Evolutionary conservation across 108 stramenopile species (phyloP), one percentile per base, ranked within the genome.

Genomic region (Nannochloropsis salina): DNA sequence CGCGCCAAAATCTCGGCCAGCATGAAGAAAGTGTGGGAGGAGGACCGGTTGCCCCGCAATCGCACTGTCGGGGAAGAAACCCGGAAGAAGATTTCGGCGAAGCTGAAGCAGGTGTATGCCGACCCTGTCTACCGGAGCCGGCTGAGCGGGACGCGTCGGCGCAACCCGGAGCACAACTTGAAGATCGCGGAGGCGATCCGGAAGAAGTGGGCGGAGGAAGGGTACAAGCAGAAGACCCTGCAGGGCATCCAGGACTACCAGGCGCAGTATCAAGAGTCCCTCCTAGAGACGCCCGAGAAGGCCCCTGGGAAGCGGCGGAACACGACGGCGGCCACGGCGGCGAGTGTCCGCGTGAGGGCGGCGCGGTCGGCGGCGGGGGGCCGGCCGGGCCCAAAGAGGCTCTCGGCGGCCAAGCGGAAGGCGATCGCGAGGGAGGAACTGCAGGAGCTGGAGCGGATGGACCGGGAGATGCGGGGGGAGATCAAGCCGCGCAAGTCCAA

Each of bases 21-120:
- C 12, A 74, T 87, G 83, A 87, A 87, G 83, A n/a, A 80, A 41
- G 40, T 44, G 79, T 87, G 87, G 87, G 18, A 87, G 18, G 87
- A 87, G 43, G 61, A 74, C 2, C 61, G 61, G 20, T 74, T n/a
- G 20, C n/a, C 61, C 20, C 61, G 61, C 61, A 74, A 74, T 74
- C 61, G 61, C 20, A 74, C 61, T 2, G n/a, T 74, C 61, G n/a
- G 20, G 20, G 20, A 15, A 4, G 61, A 74, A 15, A 74, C 61
- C 61, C 61, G 61, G 20, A 74, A 74, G 61, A 74, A 74, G n/a
- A 74, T 74, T n/a, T 74, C 61, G 20, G 61, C 15, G 15, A 74
- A 74, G n/a, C n/a, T 74, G 1, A 74, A 74, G n/a, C 2, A 74
- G 61, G n/a, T 74, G 61, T 74, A 74, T 2, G 61, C 61, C 6